Evolutionary conservation across 2,329 filamentous ascomycete genomes (phyloP), one percentile per base, ranked within the genome.

Genomic region (Parascedosporium putredinis): DNA sequence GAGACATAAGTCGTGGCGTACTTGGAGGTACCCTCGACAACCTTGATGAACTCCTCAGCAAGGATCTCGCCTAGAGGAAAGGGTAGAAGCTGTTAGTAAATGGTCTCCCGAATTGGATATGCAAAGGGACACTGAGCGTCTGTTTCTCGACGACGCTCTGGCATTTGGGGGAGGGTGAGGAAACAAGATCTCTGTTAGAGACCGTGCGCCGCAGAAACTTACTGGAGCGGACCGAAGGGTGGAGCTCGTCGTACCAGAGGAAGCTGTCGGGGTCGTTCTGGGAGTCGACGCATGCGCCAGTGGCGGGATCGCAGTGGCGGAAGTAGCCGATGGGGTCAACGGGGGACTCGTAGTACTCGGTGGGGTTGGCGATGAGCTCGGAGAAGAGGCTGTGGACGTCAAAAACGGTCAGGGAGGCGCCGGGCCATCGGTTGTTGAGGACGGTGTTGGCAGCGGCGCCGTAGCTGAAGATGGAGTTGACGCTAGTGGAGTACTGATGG

Each of bases 181-280:
- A n/a, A n/a, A n/a, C n/a, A 14, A 12, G 14, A 8, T 10, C 22
- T 8, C 18, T 24, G 44, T 20, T 36, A 40, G 16, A 38, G 8
- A 5, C 25, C 14, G n/a, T 31, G 24, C 5, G 31, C 6, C 18
- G 14, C 5, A 18, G n/a, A n/a, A 73, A 67, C 58, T 75, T 67
- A 49, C 47, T 36, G 63, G 81, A 75, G 64, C 78, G 76, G 64
- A 81, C 73, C 25, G 79, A 81, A 0, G 84, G 84, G 67, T 91
- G 86, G 59, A 90, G 62, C 59, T 81, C 76, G 64, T 91, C 85
- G 57, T 73, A 75, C 83, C 85, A 90, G 61, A 88, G 55, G 60
- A 78, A 90, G 43, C 76, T 80, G 55, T 84, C 76, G 29, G 70
- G 63, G 29, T 70, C 67, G 3, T 69, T 51, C 12, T 63, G 55